Percentiles rank a stretch among this genome's conserved stretches.
Evolutionary conservation across 2,329 filamentous ascomycete species (phyloP).

Genomic region (Fusarium goolgardi): DNA sequence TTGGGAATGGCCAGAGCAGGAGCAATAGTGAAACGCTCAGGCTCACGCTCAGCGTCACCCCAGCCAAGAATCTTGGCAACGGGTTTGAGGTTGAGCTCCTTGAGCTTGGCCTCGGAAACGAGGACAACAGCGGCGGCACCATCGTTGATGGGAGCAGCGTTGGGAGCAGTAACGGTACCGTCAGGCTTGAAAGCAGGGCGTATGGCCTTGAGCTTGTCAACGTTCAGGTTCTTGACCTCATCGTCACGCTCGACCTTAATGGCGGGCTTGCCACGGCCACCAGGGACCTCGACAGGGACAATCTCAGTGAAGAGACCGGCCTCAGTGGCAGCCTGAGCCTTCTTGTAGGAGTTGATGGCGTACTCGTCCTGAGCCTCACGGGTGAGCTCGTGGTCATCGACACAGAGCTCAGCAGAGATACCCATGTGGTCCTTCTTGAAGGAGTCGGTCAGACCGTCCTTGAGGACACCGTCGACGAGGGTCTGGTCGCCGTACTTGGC

Average conservation of each 20-base stretch:
- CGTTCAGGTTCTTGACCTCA: conserved; percentile 93
- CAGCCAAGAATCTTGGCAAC: conserved; percentile 97
- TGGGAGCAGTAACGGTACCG: conserved; percentile 94
- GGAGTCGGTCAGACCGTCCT: conserved; percentile 93
- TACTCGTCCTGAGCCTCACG: conserved; percentile 94
- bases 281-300: conserved; percentile 85
- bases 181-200: conserved; percentile 84
- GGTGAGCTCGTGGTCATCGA: conserved; percentile 81
- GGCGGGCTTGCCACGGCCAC: conserved; percentile 89
- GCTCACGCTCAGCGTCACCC: conserved; percentile 92
- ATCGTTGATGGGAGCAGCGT: conserved; percentile 96
- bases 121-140: conserved; percentile 93
- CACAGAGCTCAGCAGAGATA: conserved; percentile 90
- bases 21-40: conserved; percentile 95
- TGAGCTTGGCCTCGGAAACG: conserved; percentile 92
- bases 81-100: conserved; percentile 90
- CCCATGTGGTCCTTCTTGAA: conserved; percentile 99
- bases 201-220: conserved; percentile 84
- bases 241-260: conserved; percentile 87
- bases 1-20: conserved; percentile 96
- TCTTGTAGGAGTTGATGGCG: conserved; percentile 94
- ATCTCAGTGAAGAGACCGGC: conserved; percentile 90
- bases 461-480: conserved; percentile 90
- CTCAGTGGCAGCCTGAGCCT: conserved; percentile 87
- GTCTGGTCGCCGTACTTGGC: conserved; percentile 94